Evolutionary conservation across 306 rosid species (phyloP).

Genomic region (Cucurbita maxima): DNA sequence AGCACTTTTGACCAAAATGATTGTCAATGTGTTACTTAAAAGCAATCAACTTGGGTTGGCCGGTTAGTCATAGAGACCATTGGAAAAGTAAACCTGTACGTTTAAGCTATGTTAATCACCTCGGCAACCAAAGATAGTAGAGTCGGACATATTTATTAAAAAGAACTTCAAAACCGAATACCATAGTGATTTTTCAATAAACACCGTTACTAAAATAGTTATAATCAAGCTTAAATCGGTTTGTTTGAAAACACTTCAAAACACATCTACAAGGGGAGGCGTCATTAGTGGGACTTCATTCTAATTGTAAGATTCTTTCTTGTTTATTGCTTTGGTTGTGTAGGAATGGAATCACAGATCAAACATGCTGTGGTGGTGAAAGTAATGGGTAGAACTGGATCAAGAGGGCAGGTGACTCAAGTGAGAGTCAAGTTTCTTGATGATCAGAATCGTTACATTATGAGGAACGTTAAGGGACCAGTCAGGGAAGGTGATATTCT

Average conservation of each 20-base stretch:
- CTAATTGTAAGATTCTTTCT: neutral
- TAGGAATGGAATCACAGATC: constrained; percentile 9
- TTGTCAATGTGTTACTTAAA: too few relatives aligned
- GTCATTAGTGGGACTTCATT: neutral
- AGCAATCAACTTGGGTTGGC: too few relatives aligned
- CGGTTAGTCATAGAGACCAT: too few relatives aligned
- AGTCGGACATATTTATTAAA: too few relatives aligned
- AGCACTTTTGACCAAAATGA: too few relatives aligned
- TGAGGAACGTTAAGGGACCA: constrained; percentile 12
- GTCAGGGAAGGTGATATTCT: constrained; percentile 14
- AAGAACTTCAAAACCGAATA: too few relatives aligned
- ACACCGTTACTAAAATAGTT: too few relatives aligned
- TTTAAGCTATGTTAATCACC: too few relatives aligned
- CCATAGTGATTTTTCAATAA: too few relatives aligned
- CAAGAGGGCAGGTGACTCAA: constrained; percentile 12
- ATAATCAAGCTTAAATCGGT: too few relatives aligned
- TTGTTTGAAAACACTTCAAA: neutral
- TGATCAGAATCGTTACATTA: constrained; percentile 12
- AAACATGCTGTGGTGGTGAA: constrained; percentile 9
- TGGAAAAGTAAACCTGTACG: too few relatives aligned
- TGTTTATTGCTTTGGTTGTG: neutral
- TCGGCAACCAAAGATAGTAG: too few relatives aligned
- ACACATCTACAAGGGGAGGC: neutral
- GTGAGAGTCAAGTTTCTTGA: constrained; percentile 12
- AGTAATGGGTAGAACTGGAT: constrained; percentile 12